Evolutionary conservation across 768 basidiomycete genomes (phyloP).

Genomic region (Thelephora ganbajun): DNA sequence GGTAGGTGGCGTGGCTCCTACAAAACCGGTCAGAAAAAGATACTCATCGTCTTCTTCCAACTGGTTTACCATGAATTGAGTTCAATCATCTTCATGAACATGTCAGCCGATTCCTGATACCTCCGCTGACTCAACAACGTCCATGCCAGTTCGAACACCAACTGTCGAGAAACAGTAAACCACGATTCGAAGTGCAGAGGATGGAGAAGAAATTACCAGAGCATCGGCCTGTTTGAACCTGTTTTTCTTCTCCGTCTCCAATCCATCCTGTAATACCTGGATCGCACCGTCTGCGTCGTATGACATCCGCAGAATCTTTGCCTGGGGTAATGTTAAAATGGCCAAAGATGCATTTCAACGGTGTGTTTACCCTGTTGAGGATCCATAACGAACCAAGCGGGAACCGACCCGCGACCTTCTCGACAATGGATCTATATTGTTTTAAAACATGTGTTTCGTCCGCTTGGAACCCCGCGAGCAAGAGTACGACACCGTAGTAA

Average conservation of each 20-base stretch:
- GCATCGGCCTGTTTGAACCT: slow-evolving; percentile 63
- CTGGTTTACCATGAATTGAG: slow-evolving; percentile 54
- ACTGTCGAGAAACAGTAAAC: slow-evolving; percentile 20
- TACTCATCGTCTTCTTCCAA: not conserved
- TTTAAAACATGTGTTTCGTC: slow-evolving; percentile 49
- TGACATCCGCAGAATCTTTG: slow-evolving; percentile 64
- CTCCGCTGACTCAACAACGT: slow-evolving; percentile 46
- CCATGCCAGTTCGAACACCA: slow-evolving; percentile 73
- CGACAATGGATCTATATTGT: slow-evolving; percentile 51
- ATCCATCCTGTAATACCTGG: slow-evolving; percentile 38
- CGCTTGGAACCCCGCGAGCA: slow-evolving; percentile 63
- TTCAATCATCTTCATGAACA: slow-evolving; percentile 48
- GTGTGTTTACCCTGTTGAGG: slow-evolving; percentile 40
- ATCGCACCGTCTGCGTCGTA: slow-evolving; percentile 54
- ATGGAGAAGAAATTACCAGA: slow-evolving; percentile 27
- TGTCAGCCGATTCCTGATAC: slow-evolving; percentile 55
- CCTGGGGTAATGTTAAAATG: slow-evolving; percentile 22
- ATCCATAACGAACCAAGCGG: slow-evolving; percentile 64
- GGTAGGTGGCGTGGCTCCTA: slow-evolving; percentile 72
- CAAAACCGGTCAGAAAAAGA: not conserved
- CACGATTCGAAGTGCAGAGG: not conserved
- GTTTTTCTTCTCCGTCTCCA: slow-evolving; percentile 36
- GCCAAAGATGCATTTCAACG: not conserved
- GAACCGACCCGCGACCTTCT: slow-evolving; percentile 44
- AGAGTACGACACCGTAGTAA: slow-evolving; percentile 58